phyloP scores from a whole-genome alignment of 176 grass and related monocot genomes.

The Carex parvula region DNA sequence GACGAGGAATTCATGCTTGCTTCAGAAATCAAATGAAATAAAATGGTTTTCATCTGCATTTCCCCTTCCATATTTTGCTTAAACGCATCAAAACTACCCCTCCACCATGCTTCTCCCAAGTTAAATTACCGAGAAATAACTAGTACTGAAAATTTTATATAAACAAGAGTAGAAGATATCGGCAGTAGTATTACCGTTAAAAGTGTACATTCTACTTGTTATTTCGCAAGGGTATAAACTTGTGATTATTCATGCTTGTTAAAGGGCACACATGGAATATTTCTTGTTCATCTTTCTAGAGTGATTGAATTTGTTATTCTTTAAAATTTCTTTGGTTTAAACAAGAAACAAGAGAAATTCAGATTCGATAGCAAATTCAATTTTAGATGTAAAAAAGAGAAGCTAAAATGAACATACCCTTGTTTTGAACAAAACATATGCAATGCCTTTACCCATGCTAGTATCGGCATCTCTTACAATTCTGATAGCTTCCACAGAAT shows the following conservation, averaged over 20 bases:
- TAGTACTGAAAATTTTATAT: not conserved
- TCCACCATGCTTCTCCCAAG: not conserved
- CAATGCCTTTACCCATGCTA: slow-evolving; percentile 88
- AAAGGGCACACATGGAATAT: not conserved
- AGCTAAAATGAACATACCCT: slow-evolving; percentile 51
- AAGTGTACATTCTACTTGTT: not conserved
- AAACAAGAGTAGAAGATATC: not conserved
- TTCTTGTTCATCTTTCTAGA: not conserved
- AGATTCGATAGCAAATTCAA: not conserved
- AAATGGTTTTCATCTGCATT: not conserved
- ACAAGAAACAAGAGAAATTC: not conserved
- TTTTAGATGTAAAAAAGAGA: not conserved
- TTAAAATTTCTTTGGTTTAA: not conserved
- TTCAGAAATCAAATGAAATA: not conserved
- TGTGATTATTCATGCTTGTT: not conserved
- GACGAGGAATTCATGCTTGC: too few relatives aligned
- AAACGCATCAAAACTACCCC: not conserved
- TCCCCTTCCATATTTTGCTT: not conserved
- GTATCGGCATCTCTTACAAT: slow-evolving; percentile 75
- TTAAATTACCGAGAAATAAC: not conserved
- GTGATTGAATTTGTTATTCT: not conserved
- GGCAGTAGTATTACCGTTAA: not conserved
- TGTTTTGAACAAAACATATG: slow-evolving; percentile 92
- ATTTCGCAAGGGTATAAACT: not conserved
- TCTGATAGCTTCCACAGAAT: slow-evolving; percentile 76